Evolutionary conservation across 2,329 filamentous ascomycete species (phyloP), one percentile per base, ranked within the genome.

Genomic region (Hymenoscyphus scutula): DNA sequence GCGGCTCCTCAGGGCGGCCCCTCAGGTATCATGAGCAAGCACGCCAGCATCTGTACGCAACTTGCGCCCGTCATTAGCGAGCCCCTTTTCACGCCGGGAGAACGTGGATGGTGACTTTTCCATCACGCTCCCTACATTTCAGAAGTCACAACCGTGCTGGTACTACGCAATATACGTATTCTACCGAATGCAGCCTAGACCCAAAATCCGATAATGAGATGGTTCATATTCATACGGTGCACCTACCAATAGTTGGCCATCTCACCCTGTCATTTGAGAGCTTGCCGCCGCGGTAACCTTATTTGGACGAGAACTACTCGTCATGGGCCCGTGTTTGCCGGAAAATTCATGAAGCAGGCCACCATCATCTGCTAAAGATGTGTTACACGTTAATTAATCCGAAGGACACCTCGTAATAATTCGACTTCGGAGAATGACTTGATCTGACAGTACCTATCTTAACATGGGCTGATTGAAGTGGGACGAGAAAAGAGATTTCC

Each of bases 371-470:
- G 15, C 38, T 41, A 11, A 23, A 48, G 41, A 48, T 2, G 19
- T 25, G 45, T 25, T 25, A 51, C 45, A 51, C 15, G 45, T 51
- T 51, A 51, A 34, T 59, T 53, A 45, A 57, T 63, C 55, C 61
- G 65, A 53, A 67, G 65, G 65, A 61, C 51, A 58, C 62, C 58
- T 65, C 65, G 60, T 64, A 64, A 62, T 51, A 10, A 51, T 25
- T 51, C 3, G 5, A 25, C 55, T 60, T 53, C 55, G 27, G 57
- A 25, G 55, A 41, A 61, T 8, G 30, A 57, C 25, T 53, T 59
- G 55, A 56, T 53, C 59, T n/a, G 56, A 62, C 45, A 41, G 53
- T 63, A 45, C 58, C 57, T 25, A 45, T 59, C 57, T 25, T 5
- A 25, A 60, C 58, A 61, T 60, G 37, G 38, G 41, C 51, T 23